Percentiles rank a stretch among this genome's conserved stretches.
phyloP scores from a whole-genome alignment of 495 filamentous ascomycete genomes.

The Podospora pseudoanserina region DNA sequence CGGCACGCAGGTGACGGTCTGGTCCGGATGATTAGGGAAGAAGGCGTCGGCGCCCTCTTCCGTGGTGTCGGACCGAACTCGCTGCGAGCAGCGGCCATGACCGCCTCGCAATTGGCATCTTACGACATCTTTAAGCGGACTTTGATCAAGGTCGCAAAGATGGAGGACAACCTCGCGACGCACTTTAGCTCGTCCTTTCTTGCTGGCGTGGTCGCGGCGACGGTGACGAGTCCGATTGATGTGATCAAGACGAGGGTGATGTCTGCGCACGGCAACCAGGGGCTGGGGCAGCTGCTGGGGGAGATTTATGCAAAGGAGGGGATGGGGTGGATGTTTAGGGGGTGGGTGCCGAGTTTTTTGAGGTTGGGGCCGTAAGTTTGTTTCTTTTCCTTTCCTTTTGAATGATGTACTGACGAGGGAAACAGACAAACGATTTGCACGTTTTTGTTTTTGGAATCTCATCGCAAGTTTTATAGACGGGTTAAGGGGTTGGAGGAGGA shows the following conservation, averaged over 20 bases:
- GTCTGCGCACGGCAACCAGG: constrained; percentile 59
- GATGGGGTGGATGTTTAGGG: constrained; percentile 85
- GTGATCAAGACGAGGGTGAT: constrained; percentile 97
- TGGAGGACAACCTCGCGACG: constrained; percentile 73
- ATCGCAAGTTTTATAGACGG: constrained; percentile 65
- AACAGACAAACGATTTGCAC: constrained; percentile 85
- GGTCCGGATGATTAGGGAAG: constrained; percentile 74
- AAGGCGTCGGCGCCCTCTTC: constrained; percentile 70
- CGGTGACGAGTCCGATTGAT: constrained; percentile 90
- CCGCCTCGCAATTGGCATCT: constrained; percentile 79
- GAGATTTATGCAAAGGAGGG: constrained; percentile 78
- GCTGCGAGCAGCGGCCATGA: constrained; percentile 88
- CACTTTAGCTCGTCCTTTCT: constrained; percentile 85
- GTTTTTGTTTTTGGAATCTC: constrained; percentile 91
- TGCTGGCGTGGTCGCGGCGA: constrained; percentile 91
- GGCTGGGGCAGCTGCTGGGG: constrained; percentile 55
- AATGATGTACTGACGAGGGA: constrained; percentile 8
- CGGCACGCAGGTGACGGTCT: constrained; percentile 83
- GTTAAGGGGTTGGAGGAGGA: constrained; percentile 43
- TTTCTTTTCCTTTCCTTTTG: constrained; percentile 1
- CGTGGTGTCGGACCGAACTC: constrained; percentile 91
- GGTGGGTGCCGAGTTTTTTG: constrained; percentile 97
- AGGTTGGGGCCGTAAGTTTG: constrained; percentile 64
- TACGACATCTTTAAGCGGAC: constrained; percentile 87
- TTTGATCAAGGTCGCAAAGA: constrained; percentile 62